A percentile compares a stretch with the other conserved stretches of the same genome.
These are phyloP conservation scores for Gossypium arboreum DNA, from an alignment of 345 rosid genomes.

Conservation along the genomic window DNA sequence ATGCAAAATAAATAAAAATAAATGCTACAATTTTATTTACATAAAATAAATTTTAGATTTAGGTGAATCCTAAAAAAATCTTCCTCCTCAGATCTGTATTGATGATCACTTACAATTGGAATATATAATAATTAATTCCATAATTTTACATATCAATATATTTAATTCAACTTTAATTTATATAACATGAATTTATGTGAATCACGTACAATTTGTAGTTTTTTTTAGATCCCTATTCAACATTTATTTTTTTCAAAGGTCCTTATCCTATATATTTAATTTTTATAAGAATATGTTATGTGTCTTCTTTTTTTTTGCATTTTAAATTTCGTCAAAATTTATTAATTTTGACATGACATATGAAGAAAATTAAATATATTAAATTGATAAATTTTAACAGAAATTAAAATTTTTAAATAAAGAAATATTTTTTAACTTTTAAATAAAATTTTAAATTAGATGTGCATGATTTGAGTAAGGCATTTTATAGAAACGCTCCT, in stretches of 20 bases:
- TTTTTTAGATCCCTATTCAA: not conserved
- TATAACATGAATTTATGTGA: not conserved
- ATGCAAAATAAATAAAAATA: no score
- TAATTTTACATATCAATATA: not conserved
- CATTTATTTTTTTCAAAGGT: not conserved
- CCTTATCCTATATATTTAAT: not conserved
- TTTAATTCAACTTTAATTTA: not conserved
- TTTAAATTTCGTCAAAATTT: no score
- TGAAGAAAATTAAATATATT: no score
- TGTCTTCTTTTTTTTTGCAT: no score
- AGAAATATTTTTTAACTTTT: no score
- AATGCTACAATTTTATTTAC: not conserved
- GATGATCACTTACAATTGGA: not conserved
- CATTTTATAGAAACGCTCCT: no score
- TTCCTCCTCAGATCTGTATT: not conserved
- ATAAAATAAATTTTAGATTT: not conserved
- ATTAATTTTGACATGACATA: no score
- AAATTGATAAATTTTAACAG: no score
- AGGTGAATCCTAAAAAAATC: not conserved
- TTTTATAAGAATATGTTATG: no score
- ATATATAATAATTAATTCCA: not conserved
- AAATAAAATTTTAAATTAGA: no score
- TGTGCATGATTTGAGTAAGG: no score
- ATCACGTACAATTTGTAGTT: not conserved
- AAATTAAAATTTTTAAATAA: no score